Evolutionary conservation across 1,284 basidiomycete species (phyloP), one percentile per base, ranked within the genome.

Genomic region (Sporisorium reilianum): DNA sequence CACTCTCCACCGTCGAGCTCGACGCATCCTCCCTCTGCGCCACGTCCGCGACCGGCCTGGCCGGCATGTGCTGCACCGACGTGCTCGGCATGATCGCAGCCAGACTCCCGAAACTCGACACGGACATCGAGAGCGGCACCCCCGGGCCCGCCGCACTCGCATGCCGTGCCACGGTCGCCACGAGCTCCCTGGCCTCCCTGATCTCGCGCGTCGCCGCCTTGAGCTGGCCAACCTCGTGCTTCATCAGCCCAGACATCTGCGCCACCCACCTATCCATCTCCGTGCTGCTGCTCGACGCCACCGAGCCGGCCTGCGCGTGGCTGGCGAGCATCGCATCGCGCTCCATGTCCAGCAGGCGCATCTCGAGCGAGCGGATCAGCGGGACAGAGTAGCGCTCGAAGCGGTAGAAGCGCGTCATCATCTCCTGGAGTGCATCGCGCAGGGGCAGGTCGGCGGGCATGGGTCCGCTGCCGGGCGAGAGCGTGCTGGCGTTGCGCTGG

Each of bases 391-490:
- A 83, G 4, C 80, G 68, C 59, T 84, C 82, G 65, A 81, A 84
- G 18, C 81, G 74, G 76, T 84, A 84, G 70, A 84, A 84, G 38
- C 82, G 81, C 20, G 76, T 53, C 81, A 83, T 82, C 74, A 82
- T 78, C 46, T 83, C 81, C 51, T 83, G 79, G 12, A 84, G 67
- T 20, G 81, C 80, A n/a, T 76, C 54, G 11, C 59, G 65, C 23
- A 83, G 60, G 1, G 76, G 53, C 69, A 83, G 62, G 26, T 78
- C 74, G 14, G 61, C 48, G 0, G 78, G 79, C 57, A 80, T 64
- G 16, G 80, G 79, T 3, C 80, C 80, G 0, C 30, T 22, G 30
- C 80, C 80, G 0, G 80, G 79, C 4, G 63, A 55, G 2, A 81
- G 65, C 4, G 69, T 71, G 48, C 55, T 57, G 45, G 26, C 26